Conservation (phyloP, 257 asterid genomes). For the Solanum neorickii region DNA sequence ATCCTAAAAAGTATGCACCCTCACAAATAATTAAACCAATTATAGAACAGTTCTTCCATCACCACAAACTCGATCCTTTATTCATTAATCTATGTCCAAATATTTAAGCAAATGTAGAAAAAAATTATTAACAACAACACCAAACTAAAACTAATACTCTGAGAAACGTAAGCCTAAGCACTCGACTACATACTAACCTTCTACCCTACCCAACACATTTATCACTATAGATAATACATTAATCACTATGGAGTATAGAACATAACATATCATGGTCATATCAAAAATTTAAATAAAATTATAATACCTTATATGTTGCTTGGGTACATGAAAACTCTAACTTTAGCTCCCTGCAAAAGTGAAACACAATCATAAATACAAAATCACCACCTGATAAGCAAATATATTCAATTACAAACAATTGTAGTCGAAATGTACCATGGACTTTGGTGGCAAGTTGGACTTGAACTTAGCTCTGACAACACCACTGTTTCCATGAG, state of each 20-base stretch:
- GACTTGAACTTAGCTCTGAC: conserved; percentile 75
- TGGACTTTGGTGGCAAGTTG: conserved; percentile 65
- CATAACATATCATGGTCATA: background rate
- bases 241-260: background rate
- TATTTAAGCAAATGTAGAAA: background rate
- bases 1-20: background rate
- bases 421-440: conserved; percentile 17
- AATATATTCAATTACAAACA: background rate
- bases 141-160: background rate
- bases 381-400: background rate
- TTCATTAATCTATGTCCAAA: background rate
- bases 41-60: background rate
- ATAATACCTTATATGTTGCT: conserved; percentile 43
- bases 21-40: background rate
- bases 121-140: background rate
- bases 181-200: background rate
- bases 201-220: background rate
- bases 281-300: background rate
- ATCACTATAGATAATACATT: background rate
- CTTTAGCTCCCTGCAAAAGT: conserved; percentile 43
- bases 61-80: too few relatives aligned
- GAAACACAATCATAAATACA: background rate
- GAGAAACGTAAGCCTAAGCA: background rate
- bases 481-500: conserved; percentile 85
- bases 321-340: conserved; percentile 68